Percentiles rank a stretch among this genome's conserved stretches.
Evolutionary conservation across 140 eudicot species (phyloP).

Genomic region (Flaveria floridana): DNA sequence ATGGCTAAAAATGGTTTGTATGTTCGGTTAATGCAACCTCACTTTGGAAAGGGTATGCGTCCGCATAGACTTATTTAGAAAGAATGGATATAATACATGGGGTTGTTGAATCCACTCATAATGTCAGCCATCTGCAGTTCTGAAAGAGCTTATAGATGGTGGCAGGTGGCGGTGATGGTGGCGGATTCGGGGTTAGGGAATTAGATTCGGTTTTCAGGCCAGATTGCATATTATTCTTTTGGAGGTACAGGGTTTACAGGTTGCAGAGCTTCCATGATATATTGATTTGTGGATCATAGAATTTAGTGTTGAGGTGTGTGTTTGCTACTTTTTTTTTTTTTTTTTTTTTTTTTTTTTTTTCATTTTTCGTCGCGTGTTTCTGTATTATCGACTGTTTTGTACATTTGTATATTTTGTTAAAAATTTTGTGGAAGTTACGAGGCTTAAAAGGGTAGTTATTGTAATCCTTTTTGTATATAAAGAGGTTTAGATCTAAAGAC

Average conservation of each 20-base stretch:
- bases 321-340: slow-evolving; percentile 12
- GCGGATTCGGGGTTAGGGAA: slow-evolving; percentile 32
- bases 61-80: slow-evolving; percentile 70
- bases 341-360: not conserved
- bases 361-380: slow-evolving; percentile 25
- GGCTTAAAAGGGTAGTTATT: slow-evolving; percentile 40
- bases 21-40: slow-evolving; percentile 94
- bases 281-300: slow-evolving; percentile 54
- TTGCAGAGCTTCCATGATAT: slow-evolving; percentile 47
- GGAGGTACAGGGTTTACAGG: slow-evolving; percentile 47
- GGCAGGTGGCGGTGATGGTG: slow-evolving; percentile 23
- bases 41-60: slow-evolving; percentile 78
- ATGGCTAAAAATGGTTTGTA: slow-evolving; percentile 80
- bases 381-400: slow-evolving; percentile 32
- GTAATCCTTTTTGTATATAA: slow-evolving; percentile 44
- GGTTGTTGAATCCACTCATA: slow-evolving; percentile 15
- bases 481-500: slow-evolving; percentile 36
- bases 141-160: slow-evolving; percentile 28
- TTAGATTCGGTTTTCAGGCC: slow-evolving; percentile 33
- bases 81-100: slow-evolving; percentile 25
- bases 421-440: slow-evolving; percentile 36
- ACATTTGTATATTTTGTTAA: slow-evolving; percentile 37
- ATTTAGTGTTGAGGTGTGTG: slow-evolving; percentile 42
- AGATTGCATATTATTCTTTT: slow-evolving; percentile 68
- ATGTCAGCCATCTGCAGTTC: slow-evolving; percentile 23